Evolutionary conservation across 2,329 filamentous ascomycete species (phyloP).

Genomic region (Myrmaecium sp.): DNA sequence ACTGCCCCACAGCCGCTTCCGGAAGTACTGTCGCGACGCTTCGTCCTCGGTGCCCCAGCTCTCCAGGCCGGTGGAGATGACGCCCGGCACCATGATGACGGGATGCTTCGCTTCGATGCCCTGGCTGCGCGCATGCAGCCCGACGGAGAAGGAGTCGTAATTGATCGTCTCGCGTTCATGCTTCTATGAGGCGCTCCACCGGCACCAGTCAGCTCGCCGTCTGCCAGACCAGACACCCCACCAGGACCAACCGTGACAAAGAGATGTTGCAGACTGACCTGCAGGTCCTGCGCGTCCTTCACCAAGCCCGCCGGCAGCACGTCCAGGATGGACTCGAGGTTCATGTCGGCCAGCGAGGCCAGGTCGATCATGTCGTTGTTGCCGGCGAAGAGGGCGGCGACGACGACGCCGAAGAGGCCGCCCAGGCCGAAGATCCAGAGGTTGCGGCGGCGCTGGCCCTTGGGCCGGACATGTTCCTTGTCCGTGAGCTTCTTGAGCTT

Average conservation of each 20-base stretch:
- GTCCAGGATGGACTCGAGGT: constrained; percentile 73
- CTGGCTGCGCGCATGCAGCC: constrained; percentile 63
- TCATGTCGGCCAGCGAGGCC: constrained; percentile 51
- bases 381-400: constrained; percentile 77
- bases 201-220: constrained; percentile 1
- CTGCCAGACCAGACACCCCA: too few species aligned
- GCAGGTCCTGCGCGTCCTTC: constrained; percentile 68
- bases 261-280: constrained; percentile 39
- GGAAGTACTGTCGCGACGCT: constrained; percentile 73
- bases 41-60: constrained; percentile 79
- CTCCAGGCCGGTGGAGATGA: constrained; percentile 92
- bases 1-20: constrained; percentile 88
- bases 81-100: constrained; percentile 92
- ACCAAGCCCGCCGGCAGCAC: constrained; percentile 74
- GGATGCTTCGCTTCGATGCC: constrained; percentile 72
- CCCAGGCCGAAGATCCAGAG: constrained; percentile 76
- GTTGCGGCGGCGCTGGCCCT: constrained; percentile 48
- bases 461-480: constrained; percentile 11
- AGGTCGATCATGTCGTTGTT: constrained; percentile 81
- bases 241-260: background rate
- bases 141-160: constrained; percentile 89
- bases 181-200: constrained; percentile 35
- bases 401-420: constrained; percentile 75
- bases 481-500: constrained; percentile 28
- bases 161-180: constrained; percentile 74